Percentiles rank a stretch among this genome's conserved stretches.
phyloP scores from a whole-genome alignment of 2,329 filamentous ascomycete genomes.

The Pyrenophora graminea region DNA sequence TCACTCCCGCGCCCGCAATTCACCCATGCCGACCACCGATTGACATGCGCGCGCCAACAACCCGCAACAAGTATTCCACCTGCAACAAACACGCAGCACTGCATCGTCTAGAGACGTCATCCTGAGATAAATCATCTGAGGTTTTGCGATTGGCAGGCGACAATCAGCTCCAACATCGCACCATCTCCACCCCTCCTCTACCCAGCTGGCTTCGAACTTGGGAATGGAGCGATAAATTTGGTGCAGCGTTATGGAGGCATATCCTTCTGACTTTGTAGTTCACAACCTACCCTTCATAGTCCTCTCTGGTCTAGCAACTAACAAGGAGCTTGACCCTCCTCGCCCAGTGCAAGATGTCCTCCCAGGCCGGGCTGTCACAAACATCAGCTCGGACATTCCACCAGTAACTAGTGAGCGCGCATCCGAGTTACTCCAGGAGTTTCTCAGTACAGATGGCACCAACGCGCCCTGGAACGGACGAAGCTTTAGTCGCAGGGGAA shows the following conservation, averaged over 20 bases:
- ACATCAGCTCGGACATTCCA: constrained; percentile 73
- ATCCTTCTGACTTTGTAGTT: constrained; percentile 76
- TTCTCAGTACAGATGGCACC: constrained; percentile 68
- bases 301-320: constrained; percentile 70
- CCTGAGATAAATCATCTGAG: background rate
- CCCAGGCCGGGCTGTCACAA: constrained; percentile 56
- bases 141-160: constrained; percentile 4
- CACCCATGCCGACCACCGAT: constrained; percentile 9
- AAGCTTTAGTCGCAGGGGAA: constrained; percentile 53
- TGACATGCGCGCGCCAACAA: constrained; percentile 7
- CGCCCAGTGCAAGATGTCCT: constrained; percentile 49
- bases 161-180: constrained; percentile 5
- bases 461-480: constrained; percentile 68
- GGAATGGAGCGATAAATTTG: constrained; percentile 37
- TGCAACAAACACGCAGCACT: constrained; percentile 2
- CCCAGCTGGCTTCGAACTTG: constrained; percentile 10
- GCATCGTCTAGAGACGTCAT: background rate
- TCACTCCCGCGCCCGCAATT: constrained; percentile 1
- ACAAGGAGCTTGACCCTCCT: constrained; percentile 46
- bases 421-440: constrained; percentile 66
- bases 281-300: constrained; percentile 86
- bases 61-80: constrained; percentile 1
- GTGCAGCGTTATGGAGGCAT: constrained; percentile 69
- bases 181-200: constrained; percentile 10
- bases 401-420: constrained; percentile 68